A percentile compares a stretch with the other conserved stretches of the same genome.
phyloP scores from a whole-genome alignment of 1,284 basidiomycete genomes.

The Austroboletus niveus region DNA sequence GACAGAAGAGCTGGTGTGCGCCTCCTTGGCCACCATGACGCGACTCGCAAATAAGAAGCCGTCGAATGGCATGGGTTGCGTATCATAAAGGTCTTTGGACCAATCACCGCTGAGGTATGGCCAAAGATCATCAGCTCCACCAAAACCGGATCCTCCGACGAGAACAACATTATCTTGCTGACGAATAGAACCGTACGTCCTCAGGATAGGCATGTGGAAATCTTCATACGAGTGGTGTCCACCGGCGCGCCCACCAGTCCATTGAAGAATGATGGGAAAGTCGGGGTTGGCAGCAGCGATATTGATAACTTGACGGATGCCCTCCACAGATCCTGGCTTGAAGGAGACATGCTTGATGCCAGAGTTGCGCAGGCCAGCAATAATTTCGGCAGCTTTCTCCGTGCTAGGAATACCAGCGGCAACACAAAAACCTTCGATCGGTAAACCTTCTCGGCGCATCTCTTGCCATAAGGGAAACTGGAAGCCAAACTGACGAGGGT shows the following conservation, averaged over 20 bases:
- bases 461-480: conserved; percentile 97
- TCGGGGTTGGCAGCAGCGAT: conserved; percentile 94
- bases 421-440: conserved; percentile 97
- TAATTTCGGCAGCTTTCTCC: conserved; percentile 94
- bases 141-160: conserved; percentile 96
- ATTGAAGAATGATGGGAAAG: conserved; percentile 98
- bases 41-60: conserved; percentile 95
- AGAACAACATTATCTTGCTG: conserved; percentile 87
- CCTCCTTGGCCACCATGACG: conserved; percentile 98
- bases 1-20: conserved; percentile 90
- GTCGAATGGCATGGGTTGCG: conserved; percentile 99
- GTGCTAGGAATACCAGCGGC: conserved; percentile 93
- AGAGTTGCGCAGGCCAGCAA: conserved; percentile 68
- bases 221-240: conserved; percentile 99
- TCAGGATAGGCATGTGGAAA: conserved; percentile 94
- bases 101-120: conserved; percentile 97
- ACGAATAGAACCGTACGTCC: conserved; percentile 89
- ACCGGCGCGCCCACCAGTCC: conserved; percentile 99
- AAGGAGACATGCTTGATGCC: conserved; percentile 96
- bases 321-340: conserved; percentile 97
- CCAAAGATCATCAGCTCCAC: conserved; percentile 94
- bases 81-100: conserved; percentile 78
- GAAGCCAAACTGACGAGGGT: conserved; percentile 96
- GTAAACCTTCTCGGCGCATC: conserved; percentile 93
- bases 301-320: conserved; percentile 95